phyloP scores from a whole-genome alignment of 768 basidiomycete genomes.

The Postia placenta region DNA sequence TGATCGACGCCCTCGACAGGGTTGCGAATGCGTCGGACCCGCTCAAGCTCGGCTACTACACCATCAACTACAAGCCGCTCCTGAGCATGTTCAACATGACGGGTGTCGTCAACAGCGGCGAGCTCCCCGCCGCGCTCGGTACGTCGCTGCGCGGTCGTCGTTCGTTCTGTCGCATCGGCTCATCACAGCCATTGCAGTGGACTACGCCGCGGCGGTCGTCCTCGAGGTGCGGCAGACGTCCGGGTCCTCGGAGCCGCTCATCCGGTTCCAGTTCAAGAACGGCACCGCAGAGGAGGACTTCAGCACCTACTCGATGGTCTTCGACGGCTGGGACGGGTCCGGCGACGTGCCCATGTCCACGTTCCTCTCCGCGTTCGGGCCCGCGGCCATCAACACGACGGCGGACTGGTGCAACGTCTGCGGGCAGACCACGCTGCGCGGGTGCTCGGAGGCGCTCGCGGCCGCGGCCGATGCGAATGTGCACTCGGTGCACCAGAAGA shows the following conservation, averaged over 20 bases:
- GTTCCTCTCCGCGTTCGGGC: slow-evolving; percentile 41
- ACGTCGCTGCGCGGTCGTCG: not conserved
- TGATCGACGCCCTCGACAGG: slow-evolving; percentile 45
- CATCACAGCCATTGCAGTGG: slow-evolving; percentile 31
- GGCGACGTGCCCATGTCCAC: slow-evolving; percentile 48
- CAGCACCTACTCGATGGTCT: slow-evolving; percentile 34
- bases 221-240: slow-evolving; percentile 52
- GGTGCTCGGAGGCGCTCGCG: slow-evolving; percentile 44
- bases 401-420: slow-evolving; percentile 56
- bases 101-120: slow-evolving; percentile 41
- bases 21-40: slow-evolving; percentile 48
- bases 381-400: slow-evolving; percentile 44
- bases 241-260: slow-evolving; percentile 39
- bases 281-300: slow-evolving; percentile 46
- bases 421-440: slow-evolving; percentile 48
- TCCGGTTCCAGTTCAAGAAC: slow-evolving; percentile 69
- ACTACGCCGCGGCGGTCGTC: slow-evolving; percentile 53
- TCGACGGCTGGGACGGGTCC: slow-evolving; percentile 30
- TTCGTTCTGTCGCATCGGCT: not conserved
- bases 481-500: slow-evolving; percentile 23
- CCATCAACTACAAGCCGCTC: slow-evolving; percentile 74
- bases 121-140: slow-evolving; percentile 57
- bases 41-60: slow-evolving; percentile 51
- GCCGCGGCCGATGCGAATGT: slow-evolving; percentile 24
- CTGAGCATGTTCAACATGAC: slow-evolving; percentile 77